Evolutionary conservation across 2,329 filamentous ascomycete species (phyloP).

Genomic region (Arthrobotrys entomopaga): DNA sequence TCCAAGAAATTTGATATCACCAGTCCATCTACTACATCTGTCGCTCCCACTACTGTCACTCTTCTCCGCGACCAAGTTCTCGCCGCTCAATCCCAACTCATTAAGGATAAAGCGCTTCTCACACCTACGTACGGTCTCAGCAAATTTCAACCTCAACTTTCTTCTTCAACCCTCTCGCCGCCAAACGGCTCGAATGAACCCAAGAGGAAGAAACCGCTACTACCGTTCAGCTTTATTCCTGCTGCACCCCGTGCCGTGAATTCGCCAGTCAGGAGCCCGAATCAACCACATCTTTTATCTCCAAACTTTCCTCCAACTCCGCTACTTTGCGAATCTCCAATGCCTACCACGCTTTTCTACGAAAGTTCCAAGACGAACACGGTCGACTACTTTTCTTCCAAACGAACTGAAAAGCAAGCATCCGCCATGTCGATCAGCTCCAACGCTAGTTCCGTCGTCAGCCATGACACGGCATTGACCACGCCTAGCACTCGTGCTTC

Average conservation of each 20-base stretch:
- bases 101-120: constrained; percentile 44
- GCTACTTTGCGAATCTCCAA: constrained; percentile 50
- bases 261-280: constrained; percentile 2
- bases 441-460: constrained; percentile 44
- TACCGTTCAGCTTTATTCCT: constrained; percentile 55
- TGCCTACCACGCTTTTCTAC: constrained; percentile 54
- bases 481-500: constrained; percentile 51
- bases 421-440: constrained; percentile 51
- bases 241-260: constrained; percentile 54
- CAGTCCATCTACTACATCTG: constrained; percentile 5
- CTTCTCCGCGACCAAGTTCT: constrained; percentile 50
- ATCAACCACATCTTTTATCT: constrained; percentile 29
- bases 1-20: constrained; percentile 19
- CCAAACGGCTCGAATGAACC: constrained; percentile 54
- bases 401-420: constrained; percentile 31
- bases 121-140: constrained; percentile 36
- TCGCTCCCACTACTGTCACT: constrained; percentile 17
- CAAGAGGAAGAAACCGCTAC: constrained; percentile 53
- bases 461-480: constrained; percentile 48
- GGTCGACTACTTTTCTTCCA: constrained; percentile 49
- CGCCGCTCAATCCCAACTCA: constrained; percentile 42
- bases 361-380: constrained; percentile 43
- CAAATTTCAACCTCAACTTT: constrained; percentile 14
- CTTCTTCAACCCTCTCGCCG: constrained; percentile 21
- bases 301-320: constrained; percentile 28